Evolutionary conservation across 768 basidiomycete genomes (phyloP).

Genomic region (Lanmaoa rubissima): DNA sequence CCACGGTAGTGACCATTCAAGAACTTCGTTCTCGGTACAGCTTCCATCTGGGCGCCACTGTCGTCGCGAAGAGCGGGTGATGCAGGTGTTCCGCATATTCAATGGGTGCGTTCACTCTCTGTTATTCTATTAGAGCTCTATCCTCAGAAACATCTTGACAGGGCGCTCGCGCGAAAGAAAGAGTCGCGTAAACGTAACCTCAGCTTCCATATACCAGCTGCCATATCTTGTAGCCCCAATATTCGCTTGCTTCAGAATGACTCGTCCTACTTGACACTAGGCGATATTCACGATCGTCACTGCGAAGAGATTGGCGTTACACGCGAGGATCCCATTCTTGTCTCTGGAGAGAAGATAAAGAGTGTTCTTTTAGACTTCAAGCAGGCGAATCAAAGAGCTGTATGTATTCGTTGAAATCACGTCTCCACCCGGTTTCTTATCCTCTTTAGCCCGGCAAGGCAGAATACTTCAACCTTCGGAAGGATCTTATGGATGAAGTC

Average conservation of each 20-base stretch:
- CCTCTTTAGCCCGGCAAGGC: conserved; percentile 51
- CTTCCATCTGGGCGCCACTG: conserved; percentile 80
- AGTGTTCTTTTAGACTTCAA: conserved; percentile 60
- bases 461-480: conserved; percentile 69
- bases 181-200: conserved; percentile 92
- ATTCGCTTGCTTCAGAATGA: conserved; percentile 90
- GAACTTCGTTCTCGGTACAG: conserved; percentile 88
- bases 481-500: conserved; percentile 88
- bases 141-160: conserved; percentile 31
- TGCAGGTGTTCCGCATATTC: conserved; percentile 91
- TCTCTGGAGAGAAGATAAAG: conserved; percentile 82
- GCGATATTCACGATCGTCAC: conserved; percentile 92
- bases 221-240: conserved; percentile 78
- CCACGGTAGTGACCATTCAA: conserved; percentile 88
- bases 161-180: conserved; percentile 82
- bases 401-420: conserved; percentile 14
- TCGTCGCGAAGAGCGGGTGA: conserved; percentile 89
- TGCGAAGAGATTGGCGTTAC: conserved; percentile 72
- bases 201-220: conserved; percentile 85
- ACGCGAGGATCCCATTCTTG: conserved; percentile 85
- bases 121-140: neutral
- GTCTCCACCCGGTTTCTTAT: neutral
- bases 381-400: conserved; percentile 45
- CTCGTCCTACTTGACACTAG: conserved; percentile 84
- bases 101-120: conserved; percentile 60